Evolutionary conservation across 345 rosid genomes (phyloP).

Genomic region (Pelargonium nanum): DNA sequence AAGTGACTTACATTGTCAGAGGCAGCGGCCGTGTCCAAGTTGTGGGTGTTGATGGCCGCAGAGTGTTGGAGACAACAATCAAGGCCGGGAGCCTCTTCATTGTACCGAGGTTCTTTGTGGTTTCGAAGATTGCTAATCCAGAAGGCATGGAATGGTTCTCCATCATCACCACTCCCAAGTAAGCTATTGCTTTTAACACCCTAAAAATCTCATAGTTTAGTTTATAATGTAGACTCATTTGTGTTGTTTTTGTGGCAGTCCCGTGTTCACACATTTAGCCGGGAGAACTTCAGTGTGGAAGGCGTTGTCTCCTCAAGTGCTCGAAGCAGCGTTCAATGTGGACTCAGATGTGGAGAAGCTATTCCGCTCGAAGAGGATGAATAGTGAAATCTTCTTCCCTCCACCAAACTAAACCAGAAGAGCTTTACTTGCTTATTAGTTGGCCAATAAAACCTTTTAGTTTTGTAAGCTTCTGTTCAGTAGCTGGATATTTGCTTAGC

Average conservation of each 20-base stretch:
- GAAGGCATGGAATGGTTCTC: constrained; percentile 94
- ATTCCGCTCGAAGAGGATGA: constrained; percentile 59
- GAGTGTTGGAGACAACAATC: constrained; percentile 59
- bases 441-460: neutral
- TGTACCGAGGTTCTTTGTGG: constrained; percentile 80
- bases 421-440: neutral
- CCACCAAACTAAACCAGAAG: constrained; percentile 36
- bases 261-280: constrained; percentile 81
- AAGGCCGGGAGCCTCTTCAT: constrained; percentile 67
- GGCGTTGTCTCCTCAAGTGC: constrained; percentile 68
- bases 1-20: constrained; percentile 66
- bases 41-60: constrained; percentile 62
- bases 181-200: constrained; percentile 11
- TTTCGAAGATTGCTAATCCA: constrained; percentile 72
- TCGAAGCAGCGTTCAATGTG: constrained; percentile 67
- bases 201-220: neutral
- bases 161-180: constrained; percentile 86
- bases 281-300: constrained; percentile 75
- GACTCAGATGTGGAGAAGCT: constrained; percentile 40
- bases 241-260: constrained; percentile 31
- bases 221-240: neutral
- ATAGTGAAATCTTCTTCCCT: constrained; percentile 75
- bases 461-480: neutral
- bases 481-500: too few species aligned
- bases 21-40: constrained; percentile 76